Evolutionary conservation across 306 rosid genomes (phyloP).

Genomic region (Malus domestica): ASM211411v1 NC_041804.1:18942001-18942500

Average conservation of each 20-base stretch:
- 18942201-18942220: background rate
- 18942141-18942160: background rate
- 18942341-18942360: background rate
- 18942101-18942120: background rate
- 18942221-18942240: background rate
- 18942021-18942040: background rate
- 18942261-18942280: background rate
- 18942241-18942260: background rate
- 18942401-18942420: background rate
- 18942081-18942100: background rate
- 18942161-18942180: background rate
- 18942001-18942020: background rate
- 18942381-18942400: background rate
- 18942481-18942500: background rate
- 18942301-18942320: background rate
- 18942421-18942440: background rate
- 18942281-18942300: background rate
- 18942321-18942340: background rate
- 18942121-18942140: background rate
- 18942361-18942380: background rate
- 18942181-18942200: background rate
- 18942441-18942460: background rate
- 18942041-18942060: background rate
- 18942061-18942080: background rate
- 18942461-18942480: background rate